Evolutionary conservation across 164 flowering plant genomes (phyloP), one percentile per base, ranked within the genome.

Genomic region (Vitis cinerea): DNA sequence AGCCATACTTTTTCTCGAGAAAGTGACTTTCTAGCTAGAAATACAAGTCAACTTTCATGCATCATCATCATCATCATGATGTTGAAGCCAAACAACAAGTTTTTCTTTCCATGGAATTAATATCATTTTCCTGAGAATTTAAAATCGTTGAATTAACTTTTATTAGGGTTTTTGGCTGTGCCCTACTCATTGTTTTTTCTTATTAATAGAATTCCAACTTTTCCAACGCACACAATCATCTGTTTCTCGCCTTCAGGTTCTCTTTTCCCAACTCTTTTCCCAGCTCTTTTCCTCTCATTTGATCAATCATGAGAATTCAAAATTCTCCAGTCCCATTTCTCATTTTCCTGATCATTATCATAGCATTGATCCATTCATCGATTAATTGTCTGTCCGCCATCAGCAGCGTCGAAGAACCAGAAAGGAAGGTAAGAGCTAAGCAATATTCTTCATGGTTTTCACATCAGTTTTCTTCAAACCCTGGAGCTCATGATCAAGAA

Each of bases 231-330:
- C 27, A 23, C 27, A 4, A 48, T 16, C 53, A 14, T 17, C 12
- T 48, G 47, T 29, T 29, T 48, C 60, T 57, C 63, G 37, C 12
- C 57, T 61, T 51, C 27, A 53, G 10, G 13, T 23, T 23, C 27
- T 23, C 27, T 23, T 23, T 23, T 23, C 27, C 27, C 27, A 23
- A 23, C 27, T 23, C 2, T 23, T 23, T 23, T 23, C 27, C 27
- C 27, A 23, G 27, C 48, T 47, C 27, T 23, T 58, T n/a, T 30
- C 29, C 37, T 47, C 1, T 0, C 11, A 1, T 8, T 67, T 61
- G 10, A 8, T 23, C 27, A 37, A 14, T 37, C 55, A 74, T 74
- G 77, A 74, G 66, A 48, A 51, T 55, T 54, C 71, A 15, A 12
- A 70, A 16, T 17, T n/a, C 62, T 44, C 49, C 68, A 44, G 66